A percentile compares a stretch with the other conserved stretches of the same genome.
Evolutionary conservation across 1,139 yeast genomes (phyloP).

Genomic region (Protomyces gravidus): DNA sequence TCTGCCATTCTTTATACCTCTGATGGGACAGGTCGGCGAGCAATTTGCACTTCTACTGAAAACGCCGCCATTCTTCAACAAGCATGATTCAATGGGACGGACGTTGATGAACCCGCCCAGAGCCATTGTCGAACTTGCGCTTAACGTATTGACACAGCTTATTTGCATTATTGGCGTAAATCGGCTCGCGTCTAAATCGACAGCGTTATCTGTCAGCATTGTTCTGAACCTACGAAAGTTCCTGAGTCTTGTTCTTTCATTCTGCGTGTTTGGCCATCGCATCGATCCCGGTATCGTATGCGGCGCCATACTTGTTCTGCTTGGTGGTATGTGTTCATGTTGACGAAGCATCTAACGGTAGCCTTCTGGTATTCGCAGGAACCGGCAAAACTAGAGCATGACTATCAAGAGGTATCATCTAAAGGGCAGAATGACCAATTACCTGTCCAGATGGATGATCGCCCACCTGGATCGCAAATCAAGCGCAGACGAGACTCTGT

Average conservation of each 20-base stretch:
- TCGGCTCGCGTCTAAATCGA: constrained; percentile 52
- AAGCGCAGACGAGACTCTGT: not conserved
- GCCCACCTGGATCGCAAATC: not conserved
- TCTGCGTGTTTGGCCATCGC: constrained; percentile 45
- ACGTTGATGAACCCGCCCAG: constrained; percentile 30
- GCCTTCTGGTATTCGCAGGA: constrained; percentile 23
- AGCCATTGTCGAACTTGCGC: constrained; percentile 39
- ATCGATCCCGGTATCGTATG: constrained; percentile 42
- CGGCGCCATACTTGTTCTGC: constrained; percentile 43
- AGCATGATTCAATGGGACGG: not conserved
- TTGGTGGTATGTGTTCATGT: constrained; percentile 1
- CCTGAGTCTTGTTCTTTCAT: constrained; percentile 54
- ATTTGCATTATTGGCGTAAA: constrained; percentile 66
- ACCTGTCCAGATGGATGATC: constrained; percentile 1
- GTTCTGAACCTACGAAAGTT: constrained; percentile 60
- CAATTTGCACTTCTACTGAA: constrained; percentile 34
- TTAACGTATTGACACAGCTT: constrained; percentile 59
- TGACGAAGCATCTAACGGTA: not conserved
- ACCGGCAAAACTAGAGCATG: not conserved
- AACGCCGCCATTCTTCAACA: constrained; percentile 29
- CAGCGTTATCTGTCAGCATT: constrained; percentile 60
- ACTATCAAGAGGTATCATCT: not conserved
- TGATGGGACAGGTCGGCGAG: constrained; percentile 37
- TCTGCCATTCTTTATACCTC: constrained; percentile 52
- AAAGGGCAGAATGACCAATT: constrained; percentile 1